Conservation (phyloP, 2,329 filamentous ascomycete species). For the Aspergillus neotritici region DNA sequence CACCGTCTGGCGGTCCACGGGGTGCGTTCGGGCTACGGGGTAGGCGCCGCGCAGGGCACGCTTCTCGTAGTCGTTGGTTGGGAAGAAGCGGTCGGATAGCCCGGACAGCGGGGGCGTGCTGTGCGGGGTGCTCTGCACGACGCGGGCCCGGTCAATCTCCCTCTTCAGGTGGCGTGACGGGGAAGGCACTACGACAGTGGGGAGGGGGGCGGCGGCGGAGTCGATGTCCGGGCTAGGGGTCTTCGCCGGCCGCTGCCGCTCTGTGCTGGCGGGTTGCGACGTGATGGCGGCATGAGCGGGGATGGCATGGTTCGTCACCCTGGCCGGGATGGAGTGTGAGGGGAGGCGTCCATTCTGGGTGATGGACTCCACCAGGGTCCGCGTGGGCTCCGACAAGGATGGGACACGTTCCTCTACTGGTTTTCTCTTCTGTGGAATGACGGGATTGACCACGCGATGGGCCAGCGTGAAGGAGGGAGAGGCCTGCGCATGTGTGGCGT, state of each 20-base stretch:
- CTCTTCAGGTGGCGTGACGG: slow-evolving; percentile 16
- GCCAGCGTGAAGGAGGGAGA: too few relatives aligned
- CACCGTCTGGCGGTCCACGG: slow-evolving; percentile 8
- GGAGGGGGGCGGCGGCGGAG: not conserved
- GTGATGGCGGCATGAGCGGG: too few relatives aligned
- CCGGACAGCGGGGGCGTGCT: too few relatives aligned
- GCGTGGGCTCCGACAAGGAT: too few relatives aligned
- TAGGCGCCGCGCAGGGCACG: slow-evolving; percentile 16
- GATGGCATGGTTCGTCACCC: too few relatives aligned
- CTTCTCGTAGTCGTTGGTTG: slow-evolving; percentile 11
- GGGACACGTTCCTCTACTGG: too few relatives aligned
- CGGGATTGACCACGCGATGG: too few relatives aligned
- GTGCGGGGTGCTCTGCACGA: slow-evolving; percentile 3
- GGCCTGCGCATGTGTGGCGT: too few relatives aligned
- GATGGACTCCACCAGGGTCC: too few relatives aligned
- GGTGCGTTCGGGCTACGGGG: slow-evolving; percentile 8
- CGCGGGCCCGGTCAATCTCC: slow-evolving; percentile 8
- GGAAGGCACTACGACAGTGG: slow-evolving; percentile 22
- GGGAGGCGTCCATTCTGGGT: too few relatives aligned
- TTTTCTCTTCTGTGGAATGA: too few relatives aligned
- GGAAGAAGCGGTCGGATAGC: not conserved
- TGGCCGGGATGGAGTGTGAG: too few relatives aligned
- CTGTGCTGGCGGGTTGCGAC: not conserved
- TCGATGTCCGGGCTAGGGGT: slow-evolving; percentile 7
- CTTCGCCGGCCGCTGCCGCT: not conserved